These are phyloP conservation scores for Aphanomyces cochlioides DNA, from an alignment of 352 stramenopile genomes.

Conservation along the genomic window DNA sequence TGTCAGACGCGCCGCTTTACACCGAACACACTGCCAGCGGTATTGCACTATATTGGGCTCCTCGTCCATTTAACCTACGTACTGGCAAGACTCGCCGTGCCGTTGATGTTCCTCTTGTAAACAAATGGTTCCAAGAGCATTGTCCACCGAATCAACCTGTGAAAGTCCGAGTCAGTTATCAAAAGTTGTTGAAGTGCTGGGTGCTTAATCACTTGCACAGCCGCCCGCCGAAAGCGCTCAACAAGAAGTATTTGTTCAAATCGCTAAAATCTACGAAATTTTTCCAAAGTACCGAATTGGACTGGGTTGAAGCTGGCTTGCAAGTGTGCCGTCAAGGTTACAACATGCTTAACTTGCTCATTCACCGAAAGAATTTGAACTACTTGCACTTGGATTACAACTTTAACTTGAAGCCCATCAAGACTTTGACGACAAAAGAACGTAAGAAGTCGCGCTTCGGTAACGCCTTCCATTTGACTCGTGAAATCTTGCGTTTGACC, in stretches of 20 bases:
- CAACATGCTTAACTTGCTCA: constrained; percentile 99
- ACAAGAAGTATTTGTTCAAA: constrained; percentile 98
- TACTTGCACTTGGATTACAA: constrained; percentile 99
- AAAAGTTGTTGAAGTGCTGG: constrained; percentile 99
- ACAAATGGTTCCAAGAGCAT: constrained; percentile 99
- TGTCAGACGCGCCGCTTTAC: constrained; percentile 92
- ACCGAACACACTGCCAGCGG: constrained; percentile 94
- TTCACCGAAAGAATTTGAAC: constrained; percentile 99
- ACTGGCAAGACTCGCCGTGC: constrained; percentile 93
- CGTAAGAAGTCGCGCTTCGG: constrained; percentile 98
- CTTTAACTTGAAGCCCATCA: constrained; percentile 99
- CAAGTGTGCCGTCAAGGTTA: constrained; percentile 98
- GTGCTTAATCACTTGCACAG: constrained; percentile 98
- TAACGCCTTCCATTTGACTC: constrained; percentile 94
- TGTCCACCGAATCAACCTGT: constrained; percentile 97
- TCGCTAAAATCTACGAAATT: constrained; percentile 99
- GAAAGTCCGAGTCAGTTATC: constrained; percentile 99
- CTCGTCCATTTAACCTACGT: constrained; percentile 96
- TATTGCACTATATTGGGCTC: constrained; percentile 98
- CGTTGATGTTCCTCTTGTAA: constrained; percentile 98
- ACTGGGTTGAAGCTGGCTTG: constrained; percentile 99
- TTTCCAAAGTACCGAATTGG: constrained; percentile 99
- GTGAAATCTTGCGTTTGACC: constrained; percentile 98
- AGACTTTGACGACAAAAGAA: constrained; percentile 99
- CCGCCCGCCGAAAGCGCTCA: constrained; percentile 90